Evolutionary conservation across 441 rosid species (phyloP).

Genomic region (Omphalea diandra): DNA sequence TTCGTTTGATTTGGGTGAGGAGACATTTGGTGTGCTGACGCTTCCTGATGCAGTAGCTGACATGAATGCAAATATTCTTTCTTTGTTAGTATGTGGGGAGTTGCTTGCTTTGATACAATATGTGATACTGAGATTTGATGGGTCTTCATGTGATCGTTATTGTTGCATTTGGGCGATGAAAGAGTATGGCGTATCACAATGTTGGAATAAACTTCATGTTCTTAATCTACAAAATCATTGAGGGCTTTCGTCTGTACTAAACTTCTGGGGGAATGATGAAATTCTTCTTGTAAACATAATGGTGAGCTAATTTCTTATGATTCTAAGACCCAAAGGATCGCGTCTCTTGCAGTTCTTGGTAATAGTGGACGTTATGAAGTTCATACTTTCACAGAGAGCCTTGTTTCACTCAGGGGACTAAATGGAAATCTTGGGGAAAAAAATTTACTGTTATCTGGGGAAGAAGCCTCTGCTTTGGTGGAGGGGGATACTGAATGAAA

Average conservation of each 20-base stretch:
- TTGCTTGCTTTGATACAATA: not conserved
- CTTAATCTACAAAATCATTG: not conserved
- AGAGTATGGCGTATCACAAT: not conserved
- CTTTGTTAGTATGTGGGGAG: not conserved
- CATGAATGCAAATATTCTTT: not conserved
- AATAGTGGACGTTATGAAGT: not conserved
- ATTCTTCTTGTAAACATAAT: not conserved
- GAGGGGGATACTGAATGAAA: too few relatives aligned
- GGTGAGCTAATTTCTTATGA: not conserved
- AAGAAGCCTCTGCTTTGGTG: too few relatives aligned
- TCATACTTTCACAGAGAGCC: not conserved
- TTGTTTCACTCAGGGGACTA: not conserved
- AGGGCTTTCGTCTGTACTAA: not conserved
- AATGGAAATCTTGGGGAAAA: too few relatives aligned
- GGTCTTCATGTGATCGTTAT: not conserved
- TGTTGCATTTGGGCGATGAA: slow-evolving; percentile 4
- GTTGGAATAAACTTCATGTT: not conserved
- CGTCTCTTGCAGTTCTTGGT: not conserved
- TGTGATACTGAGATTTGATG: not conserved
- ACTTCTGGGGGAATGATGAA: not conserved
- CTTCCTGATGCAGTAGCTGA: not conserved
- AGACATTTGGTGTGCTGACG: not conserved
- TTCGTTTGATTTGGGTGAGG: not conserved
- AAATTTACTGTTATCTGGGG: too few relatives aligned
- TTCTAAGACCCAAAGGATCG: not conserved